phyloP scores from a whole-genome alignment of 1,284 basidiomycete species.

The Chondrostereum purpureum region DNA sequence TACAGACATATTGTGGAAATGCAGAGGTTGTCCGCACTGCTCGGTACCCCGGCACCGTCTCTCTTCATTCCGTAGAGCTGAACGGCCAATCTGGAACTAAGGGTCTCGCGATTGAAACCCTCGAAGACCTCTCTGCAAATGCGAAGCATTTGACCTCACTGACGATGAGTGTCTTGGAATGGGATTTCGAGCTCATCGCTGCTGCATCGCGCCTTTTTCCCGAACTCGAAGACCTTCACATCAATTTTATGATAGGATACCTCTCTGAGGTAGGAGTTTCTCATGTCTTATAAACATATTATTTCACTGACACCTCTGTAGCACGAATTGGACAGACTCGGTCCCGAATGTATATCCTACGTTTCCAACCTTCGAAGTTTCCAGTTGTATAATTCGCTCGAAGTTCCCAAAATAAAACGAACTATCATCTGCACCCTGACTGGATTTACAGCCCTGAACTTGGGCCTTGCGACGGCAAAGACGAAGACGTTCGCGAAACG shows the following conservation, averaged over 20 bases:
- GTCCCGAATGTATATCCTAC: neutral
- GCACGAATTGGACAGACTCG: neutral
- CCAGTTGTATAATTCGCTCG: conserved; percentile 1
- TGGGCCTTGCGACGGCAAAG: neutral
- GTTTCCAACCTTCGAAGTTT: neutral
- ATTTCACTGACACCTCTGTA: neutral
- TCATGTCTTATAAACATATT: neutral
- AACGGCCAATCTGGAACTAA: neutral
- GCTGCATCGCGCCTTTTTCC: neutral
- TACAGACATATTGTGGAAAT: neutral
- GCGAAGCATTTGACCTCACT: too few species aligned
- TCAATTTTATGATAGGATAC: conserved; percentile 1
- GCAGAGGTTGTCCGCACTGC: neutral
- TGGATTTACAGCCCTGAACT: neutral
- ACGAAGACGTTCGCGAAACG: conserved; percentile 1
- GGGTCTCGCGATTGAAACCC: neutral
- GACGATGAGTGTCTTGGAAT: conserved; percentile 1
- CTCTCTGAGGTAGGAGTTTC: neutral
- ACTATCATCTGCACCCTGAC: neutral
- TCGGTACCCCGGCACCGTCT: neutral
- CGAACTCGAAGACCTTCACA: neutral
- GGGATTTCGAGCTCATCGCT: conserved; percentile 2
- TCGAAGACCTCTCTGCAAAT: too few species aligned
- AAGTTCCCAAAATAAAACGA: neutral
- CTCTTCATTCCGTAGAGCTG: neutral